phyloP scores from a whole-genome alignment of 768 basidiomycete species.

The Lactarius hengduanensis region DNA sequence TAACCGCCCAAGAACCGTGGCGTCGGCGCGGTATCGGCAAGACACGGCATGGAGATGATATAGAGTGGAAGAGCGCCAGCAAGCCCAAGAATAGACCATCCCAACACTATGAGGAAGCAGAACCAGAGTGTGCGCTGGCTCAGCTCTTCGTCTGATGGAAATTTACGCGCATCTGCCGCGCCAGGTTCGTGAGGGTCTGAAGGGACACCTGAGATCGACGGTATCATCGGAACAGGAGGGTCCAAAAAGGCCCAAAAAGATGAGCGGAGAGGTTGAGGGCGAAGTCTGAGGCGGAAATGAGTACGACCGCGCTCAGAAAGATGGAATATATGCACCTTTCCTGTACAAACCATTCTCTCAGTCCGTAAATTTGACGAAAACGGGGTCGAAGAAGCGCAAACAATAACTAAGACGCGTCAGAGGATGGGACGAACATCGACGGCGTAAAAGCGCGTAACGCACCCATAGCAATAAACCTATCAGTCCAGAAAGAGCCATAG shows the following conservation, averaged over 20 bases:
- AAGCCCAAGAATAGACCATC: conserved; percentile 68
- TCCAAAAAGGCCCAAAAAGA: conserved; percentile 66
- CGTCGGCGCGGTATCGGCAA: conserved; percentile 48
- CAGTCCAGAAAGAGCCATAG: conserved; percentile 53
- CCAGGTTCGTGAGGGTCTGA: conserved; percentile 52
- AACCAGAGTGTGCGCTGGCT: conserved; percentile 70
- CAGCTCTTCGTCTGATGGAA: conserved; percentile 75
- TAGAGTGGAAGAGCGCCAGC: conserved; percentile 74
- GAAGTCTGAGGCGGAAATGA: conserved; percentile 44
- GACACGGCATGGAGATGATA: conserved; percentile 65
- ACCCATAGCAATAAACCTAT: conserved; percentile 72
- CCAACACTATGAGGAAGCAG: conserved; percentile 58
- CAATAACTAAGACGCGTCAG: conserved; percentile 43
- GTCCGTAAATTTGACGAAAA: conserved; percentile 67
- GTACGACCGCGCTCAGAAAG: background rate
- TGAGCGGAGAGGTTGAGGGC: conserved; percentile 59
- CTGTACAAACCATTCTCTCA: conserved; percentile 76
- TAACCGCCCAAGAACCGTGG: conserved; percentile 55
- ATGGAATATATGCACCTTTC: conserved; percentile 50
- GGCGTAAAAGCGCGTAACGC: conserved; percentile 33
- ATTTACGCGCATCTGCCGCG: conserved; percentile 51
- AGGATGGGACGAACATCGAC: conserved; percentile 6
- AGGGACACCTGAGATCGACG: conserved; percentile 54
- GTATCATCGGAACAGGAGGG: conserved; percentile 66
- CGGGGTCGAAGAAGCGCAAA: conserved; percentile 70